Evolutionary conservation across 1,284 basidiomycete genomes (phyloP).

Genomic region (Cutaneotrichosporon sp.): DNA sequence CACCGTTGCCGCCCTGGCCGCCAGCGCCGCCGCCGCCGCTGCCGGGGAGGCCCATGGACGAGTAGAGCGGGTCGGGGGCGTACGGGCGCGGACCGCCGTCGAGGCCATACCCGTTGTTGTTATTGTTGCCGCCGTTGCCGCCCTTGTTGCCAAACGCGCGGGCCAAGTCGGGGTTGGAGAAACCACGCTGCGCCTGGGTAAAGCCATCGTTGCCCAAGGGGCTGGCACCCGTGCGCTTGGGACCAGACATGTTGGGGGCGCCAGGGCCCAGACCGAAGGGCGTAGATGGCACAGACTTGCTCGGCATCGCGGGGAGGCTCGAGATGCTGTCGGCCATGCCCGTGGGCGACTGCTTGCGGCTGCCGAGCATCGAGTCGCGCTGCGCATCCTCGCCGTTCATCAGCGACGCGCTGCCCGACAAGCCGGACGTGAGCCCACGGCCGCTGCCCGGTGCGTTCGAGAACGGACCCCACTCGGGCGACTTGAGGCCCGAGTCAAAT

Average conservation of each 20-base stretch:
- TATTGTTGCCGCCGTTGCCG: constrained; percentile 35
- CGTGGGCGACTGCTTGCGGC: constrained; percentile 34
- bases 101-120: constrained; percentile 28
- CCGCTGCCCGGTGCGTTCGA: constrained; percentile 52
- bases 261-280: constrained; percentile 38
- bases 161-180: constrained; percentile 49
- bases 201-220: constrained; percentile 34
- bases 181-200: constrained; percentile 43
- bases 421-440: constrained; percentile 41
- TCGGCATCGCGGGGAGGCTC: constrained; percentile 46
- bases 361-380: constrained; percentile 14
- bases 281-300: constrained; percentile 46
- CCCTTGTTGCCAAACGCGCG: constrained; percentile 66
- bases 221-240: constrained; percentile 32
- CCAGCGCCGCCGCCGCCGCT: constrained; percentile 5
- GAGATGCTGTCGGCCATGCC: constrained; percentile 47
- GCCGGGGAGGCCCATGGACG: constrained; percentile 28
- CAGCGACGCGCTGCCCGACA: constrained; percentile 59
- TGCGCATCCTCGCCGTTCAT: constrained; percentile 47
- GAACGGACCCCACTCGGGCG: constrained; percentile 92
- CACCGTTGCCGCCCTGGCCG: neutral
- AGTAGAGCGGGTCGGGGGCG: constrained; percentile 43
- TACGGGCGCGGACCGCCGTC: constrained; percentile 38
- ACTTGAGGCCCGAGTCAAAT: constrained; percentile 58
- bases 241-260: constrained; percentile 19